These are phyloP conservation scores for Serendipita sp. DNA, from an alignment of 768 basidiomycete genomes.

Conservation along the genomic window DNA sequence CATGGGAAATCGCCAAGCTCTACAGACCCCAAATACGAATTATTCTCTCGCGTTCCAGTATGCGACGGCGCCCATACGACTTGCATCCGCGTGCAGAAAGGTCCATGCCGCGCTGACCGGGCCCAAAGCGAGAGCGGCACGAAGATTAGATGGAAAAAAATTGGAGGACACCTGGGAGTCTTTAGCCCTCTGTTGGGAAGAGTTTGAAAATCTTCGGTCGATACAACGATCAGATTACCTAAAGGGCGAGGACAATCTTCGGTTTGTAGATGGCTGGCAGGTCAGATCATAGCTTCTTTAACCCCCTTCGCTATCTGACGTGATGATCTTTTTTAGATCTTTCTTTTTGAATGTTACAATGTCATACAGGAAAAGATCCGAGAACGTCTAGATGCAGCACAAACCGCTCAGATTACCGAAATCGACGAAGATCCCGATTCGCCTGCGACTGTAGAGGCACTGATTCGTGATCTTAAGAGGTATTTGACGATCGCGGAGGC, in stretches of 20 bases:
- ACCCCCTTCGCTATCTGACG: background rate
- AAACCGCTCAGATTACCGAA: slow-evolving; percentile 5
- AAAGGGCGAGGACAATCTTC: slow-evolving; percentile 36
- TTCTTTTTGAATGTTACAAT: slow-evolving; percentile 84
- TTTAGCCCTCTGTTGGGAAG: slow-evolving; percentile 69
- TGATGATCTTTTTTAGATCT: slow-evolving; percentile 35
- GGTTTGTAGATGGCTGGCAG: slow-evolving; percentile 78
- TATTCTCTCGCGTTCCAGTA: slow-evolving; percentile 42
- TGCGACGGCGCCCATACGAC: slow-evolving; percentile 53
- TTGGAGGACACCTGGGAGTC: slow-evolving; percentile 73
- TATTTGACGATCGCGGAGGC: slow-evolving; percentile 23
- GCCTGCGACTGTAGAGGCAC: slow-evolving; percentile 16
- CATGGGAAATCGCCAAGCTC: slow-evolving; percentile 15
- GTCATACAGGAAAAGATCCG: slow-evolving; percentile 73
- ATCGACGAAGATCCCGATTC: slow-evolving; percentile 12
- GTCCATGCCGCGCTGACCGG: slow-evolving; percentile 71
- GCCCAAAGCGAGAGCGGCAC: slow-evolving; percentile 44
- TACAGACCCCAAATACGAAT: slow-evolving; percentile 22
- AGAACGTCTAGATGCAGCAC: slow-evolving; percentile 28
- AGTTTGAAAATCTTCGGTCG: slow-evolving; percentile 51
- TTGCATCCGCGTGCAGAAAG: slow-evolving; percentile 60
- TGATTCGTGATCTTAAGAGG: slow-evolving; percentile 22
- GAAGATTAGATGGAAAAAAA: slow-evolving; percentile 42
- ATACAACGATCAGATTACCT: slow-evolving; percentile 21
- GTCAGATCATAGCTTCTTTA: slow-evolving; percentile 25